These are phyloP conservation scores for Tricholoma saponaceum DNA, from an alignment of 768 basidiomycete genomes.

Conservation along the genomic window DNA sequence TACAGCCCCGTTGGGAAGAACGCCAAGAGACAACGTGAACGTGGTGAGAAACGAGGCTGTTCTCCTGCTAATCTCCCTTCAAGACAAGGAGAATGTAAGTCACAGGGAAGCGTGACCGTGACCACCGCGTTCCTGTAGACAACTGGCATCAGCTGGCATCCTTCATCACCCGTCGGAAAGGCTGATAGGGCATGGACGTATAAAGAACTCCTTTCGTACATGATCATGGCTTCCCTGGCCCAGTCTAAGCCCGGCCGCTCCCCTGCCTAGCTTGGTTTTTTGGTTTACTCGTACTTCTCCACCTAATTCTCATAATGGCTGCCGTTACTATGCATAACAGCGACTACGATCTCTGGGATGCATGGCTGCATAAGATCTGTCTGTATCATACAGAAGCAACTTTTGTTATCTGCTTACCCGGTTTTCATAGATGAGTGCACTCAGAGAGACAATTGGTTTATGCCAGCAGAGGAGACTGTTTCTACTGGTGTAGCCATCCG, in stretches of 20 bases:
- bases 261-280: conserved; percentile 6
- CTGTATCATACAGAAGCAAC: conserved; percentile 6
- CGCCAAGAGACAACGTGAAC: too few species aligned
- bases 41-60: too few species aligned
- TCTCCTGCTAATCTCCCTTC: too few species aligned
- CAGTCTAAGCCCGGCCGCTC: conserved; percentile 2
- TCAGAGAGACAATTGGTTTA: conserved; percentile 76
- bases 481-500: conserved; percentile 74
- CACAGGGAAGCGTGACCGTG: too few species aligned
- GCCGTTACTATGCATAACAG: conserved; percentile 46
- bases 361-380: conserved; percentile 74
- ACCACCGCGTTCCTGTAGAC: background rate
- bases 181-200: conserved; percentile 6
- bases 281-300: conserved; percentile 10
- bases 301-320: conserved; percentile 24
- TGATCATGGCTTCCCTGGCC: conserved; percentile 10
- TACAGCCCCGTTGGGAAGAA: too few species aligned
- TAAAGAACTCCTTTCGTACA: conserved; percentile 13
- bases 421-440: conserved; percentile 43
- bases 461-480: conserved; percentile 66
- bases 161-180: too few species aligned
- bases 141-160: background rate
- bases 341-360: conserved; percentile 80
- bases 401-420: background rate
- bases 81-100: too few species aligned